phyloP scores from a whole-genome alignment of 1,284 basidiomycete genomes.

The Pyrrhoderma lamaoense region DNA sequence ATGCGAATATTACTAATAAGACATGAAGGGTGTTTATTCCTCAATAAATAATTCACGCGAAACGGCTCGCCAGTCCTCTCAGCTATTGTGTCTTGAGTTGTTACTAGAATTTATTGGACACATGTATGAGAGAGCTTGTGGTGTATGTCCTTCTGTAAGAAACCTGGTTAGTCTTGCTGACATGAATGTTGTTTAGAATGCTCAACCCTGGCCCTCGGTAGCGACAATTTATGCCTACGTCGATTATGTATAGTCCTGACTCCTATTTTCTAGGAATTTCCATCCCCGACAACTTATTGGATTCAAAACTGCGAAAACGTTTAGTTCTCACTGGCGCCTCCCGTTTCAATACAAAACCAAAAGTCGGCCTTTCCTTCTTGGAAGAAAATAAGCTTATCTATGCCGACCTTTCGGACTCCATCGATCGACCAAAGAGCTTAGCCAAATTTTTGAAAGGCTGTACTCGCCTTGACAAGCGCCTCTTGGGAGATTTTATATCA shows the following conservation, averaged over 20 bases:
- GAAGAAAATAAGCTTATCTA: slow-evolving; percentile 85
- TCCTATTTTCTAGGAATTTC: slow-evolving; percentile 37
- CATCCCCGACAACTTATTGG: slow-evolving; percentile 54
- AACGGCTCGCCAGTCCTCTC: slow-evolving; percentile 67
- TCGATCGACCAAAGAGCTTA: slow-evolving; percentile 53
- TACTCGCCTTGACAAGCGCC: slow-evolving; percentile 84
- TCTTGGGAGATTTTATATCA: slow-evolving; percentile 92
- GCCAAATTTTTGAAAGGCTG: slow-evolving; percentile 87
- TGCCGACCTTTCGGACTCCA: slow-evolving; percentile 49
- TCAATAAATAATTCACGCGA: slow-evolving; percentile 53
- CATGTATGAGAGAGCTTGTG: slow-evolving; percentile 77
- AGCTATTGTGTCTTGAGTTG: slow-evolving; percentile 86
- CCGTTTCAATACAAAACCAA: slow-evolving; percentile 95
- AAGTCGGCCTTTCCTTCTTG: slow-evolving; percentile 83
- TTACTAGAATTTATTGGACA: slow-evolving; percentile 82
- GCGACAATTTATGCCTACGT: background rate
- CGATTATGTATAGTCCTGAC: too few species aligned
- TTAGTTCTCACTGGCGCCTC: slow-evolving; percentile 79
- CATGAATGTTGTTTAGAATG: background rate
- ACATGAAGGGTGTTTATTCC: slow-evolving; percentile 67
- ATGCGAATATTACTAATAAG: background rate
- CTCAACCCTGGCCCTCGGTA: slow-evolving; percentile 17
- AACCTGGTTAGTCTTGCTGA: background rate
- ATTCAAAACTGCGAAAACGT: slow-evolving; percentile 81
- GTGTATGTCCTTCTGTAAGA: slow-evolving; percentile 38